Conservation (phyloP, 345 rosid species). For the Populus tremula region DNA sequence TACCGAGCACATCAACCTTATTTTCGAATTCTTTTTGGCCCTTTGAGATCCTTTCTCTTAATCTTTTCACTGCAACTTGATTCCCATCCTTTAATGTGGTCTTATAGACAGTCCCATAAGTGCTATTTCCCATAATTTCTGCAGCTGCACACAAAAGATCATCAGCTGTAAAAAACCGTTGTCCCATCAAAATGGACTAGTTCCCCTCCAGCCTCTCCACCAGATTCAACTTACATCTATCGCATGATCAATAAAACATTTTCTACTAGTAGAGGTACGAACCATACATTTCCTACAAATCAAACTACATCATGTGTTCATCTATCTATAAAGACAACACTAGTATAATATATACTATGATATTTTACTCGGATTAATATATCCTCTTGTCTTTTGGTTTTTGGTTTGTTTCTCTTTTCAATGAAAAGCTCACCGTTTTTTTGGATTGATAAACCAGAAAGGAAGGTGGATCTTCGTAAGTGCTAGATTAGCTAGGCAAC, state of each 20-base stretch:
- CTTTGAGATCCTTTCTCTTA: slow-evolving; percentile 87
- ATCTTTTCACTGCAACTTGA: slow-evolving; percentile 38
- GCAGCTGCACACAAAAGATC: slow-evolving; percentile 28
- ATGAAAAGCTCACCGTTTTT: background rate
- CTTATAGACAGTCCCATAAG: slow-evolving; percentile 28
- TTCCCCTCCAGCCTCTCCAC: slow-evolving; percentile 22
- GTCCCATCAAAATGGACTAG: slow-evolving; percentile 29
- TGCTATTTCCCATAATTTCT: slow-evolving; percentile 27
- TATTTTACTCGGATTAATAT: background rate
- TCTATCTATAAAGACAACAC: background rate
- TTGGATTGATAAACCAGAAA: background rate
- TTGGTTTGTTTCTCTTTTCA: too few species aligned
- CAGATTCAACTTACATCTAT: slow-evolving; percentile 16
- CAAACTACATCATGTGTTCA: background rate
- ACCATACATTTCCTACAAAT: background rate
- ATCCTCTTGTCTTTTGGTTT: too few species aligned
- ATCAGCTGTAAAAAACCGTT: slow-evolving; percentile 21
- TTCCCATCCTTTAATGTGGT: slow-evolving; percentile 29
- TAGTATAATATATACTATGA: too few species aligned
- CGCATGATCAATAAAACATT: background rate
- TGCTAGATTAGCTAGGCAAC: background rate
- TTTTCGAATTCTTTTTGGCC: slow-evolving; percentile 74
- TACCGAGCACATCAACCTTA: slow-evolving; percentile 70
- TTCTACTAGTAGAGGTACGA: too few species aligned
- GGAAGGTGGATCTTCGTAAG: background rate